A percentile compares a stretch with the other conserved stretches of the same genome.
Evolutionary conservation across 2,329 filamentous ascomycete species (phyloP).

Genomic region (Neocatenulostroma microsporum): DNA sequence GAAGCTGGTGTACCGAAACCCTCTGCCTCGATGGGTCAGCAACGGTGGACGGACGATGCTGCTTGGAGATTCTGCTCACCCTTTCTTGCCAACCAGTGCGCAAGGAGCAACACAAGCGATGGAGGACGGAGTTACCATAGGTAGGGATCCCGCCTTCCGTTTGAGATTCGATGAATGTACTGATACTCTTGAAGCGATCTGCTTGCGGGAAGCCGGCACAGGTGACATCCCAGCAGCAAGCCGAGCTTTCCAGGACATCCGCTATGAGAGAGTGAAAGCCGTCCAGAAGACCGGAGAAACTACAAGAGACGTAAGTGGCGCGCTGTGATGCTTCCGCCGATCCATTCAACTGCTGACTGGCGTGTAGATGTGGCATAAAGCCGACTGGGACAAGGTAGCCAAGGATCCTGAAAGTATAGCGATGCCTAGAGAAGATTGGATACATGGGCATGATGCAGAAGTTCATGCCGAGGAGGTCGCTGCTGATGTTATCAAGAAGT

Average conservation of each 20-base stretch:
- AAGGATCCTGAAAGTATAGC: slow-evolving; percentile 40
- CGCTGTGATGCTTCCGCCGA: background rate
- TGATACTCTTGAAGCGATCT: too few species aligned
- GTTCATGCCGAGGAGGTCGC: slow-evolving; percentile 36
- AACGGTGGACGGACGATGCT: slow-evolving; percentile 42
- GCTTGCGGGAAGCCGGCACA: slow-evolving; percentile 36
- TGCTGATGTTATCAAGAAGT: slow-evolving; percentile 10
- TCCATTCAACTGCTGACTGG: background rate
- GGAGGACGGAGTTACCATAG: slow-evolving; percentile 43
- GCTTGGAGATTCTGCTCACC: slow-evolving; percentile 47
- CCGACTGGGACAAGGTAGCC: slow-evolving; percentile 41
- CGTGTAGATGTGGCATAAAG: slow-evolving; percentile 43
- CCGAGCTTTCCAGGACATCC: slow-evolving; percentile 15
- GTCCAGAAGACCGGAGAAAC: slow-evolving; percentile 14
- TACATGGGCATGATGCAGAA: slow-evolving; percentile 45
- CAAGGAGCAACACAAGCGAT: slow-evolving; percentile 48
- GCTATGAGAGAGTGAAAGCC: slow-evolving; percentile 13
- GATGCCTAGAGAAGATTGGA: slow-evolving; percentile 41
- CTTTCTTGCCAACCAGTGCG: slow-evolving; percentile 46
- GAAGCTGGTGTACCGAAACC: slow-evolving; percentile 50
- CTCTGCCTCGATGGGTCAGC: slow-evolving; percentile 46
- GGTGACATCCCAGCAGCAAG: slow-evolving; percentile 29
- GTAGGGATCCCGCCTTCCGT: too few species aligned
- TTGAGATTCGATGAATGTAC: too few species aligned
- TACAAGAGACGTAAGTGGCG: slow-evolving; percentile 6